Base-by-base conservation (phyloP, 2,329 filamentous ascomycete species). In the Diaporthe velutina region DNA sequence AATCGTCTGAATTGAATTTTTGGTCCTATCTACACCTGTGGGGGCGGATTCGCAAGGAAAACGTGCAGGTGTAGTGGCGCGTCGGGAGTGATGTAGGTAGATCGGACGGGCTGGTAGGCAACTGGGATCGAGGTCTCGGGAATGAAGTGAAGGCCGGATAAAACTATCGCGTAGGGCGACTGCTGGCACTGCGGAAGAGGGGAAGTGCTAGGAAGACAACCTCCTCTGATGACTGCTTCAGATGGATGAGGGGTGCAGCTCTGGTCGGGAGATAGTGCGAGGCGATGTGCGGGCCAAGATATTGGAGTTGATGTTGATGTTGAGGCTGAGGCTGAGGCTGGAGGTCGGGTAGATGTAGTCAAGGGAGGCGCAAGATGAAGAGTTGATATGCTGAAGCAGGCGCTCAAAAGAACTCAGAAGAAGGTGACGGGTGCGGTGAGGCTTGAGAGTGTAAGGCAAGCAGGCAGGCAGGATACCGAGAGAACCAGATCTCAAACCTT, bases 1-100 rank as follows among this genome's bases (percentile, higher is more conserved):
- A 38, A 55, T 77, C 74, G 78, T 73, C 84, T 90, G 87, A 86
- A 88, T 89, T 90, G 87, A 84, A 73, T 48, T 78, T 74, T 79
- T 84, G 83, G 84, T 79, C 80, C 87, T 95, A 95, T 94, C 89
- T 95, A 95, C 94, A 96, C 94, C 94, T 83, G 76, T 92, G 88
- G 90, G 70, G 90, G 91, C 89, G 74, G 74, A 92, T 93, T 94
- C 93, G 90, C 87, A 95, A 95, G 88, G 93, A 95, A 96, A 96
- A 95, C 93, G 92, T 94, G 94, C 93, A 95, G 94, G 93, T 96
- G 94, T 87, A 90, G 88, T 89, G 89, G 85, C 84, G 86, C 83
- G 83, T 85, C 84, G 84, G 85, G 82, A 81, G 82, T 80, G 83
- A 45, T 33, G 57, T 55, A 54, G 75, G 73, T 75, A 76, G 75